A percentile compares a stretch with the other conserved stretches of the same genome.
Conservation (phyloP, 2,329 filamentous ascomycete species). For the Harringtonia lauricola region DNA sequence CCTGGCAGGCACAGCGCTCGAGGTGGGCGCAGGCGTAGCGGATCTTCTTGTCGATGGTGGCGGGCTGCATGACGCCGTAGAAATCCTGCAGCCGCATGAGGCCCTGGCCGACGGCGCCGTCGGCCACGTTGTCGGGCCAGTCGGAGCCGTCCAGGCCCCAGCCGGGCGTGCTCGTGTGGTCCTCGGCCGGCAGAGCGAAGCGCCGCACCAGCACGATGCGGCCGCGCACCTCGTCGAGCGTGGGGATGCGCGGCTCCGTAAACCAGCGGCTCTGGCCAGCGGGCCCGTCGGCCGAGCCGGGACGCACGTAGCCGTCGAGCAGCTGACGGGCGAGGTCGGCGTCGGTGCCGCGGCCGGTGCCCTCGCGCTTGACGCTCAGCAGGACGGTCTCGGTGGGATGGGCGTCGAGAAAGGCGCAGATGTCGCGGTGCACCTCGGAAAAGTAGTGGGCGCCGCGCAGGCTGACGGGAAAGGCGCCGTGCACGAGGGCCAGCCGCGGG, state of each 20-base stretch:
- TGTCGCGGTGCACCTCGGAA: slow-evolving; percentile 55
- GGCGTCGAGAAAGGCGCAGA: slow-evolving; percentile 63
- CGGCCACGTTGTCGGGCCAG: slow-evolving; percentile 85
- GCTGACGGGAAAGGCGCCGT: slow-evolving; percentile 80
- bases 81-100: slow-evolving; percentile 85
- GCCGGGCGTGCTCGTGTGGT: slow-evolving; percentile 34
- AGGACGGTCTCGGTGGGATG: slow-evolving; percentile 77
- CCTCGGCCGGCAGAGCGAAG: slow-evolving; percentile 51
- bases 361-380: slow-evolving; percentile 85
- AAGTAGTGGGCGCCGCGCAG: slow-evolving; percentile 77
- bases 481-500: slow-evolving; percentile 64
- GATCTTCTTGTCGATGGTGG: slow-evolving; percentile 74
- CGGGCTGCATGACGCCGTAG: slow-evolving; percentile 70
- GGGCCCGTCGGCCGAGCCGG: slow-evolving; percentile 24
- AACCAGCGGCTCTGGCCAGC: slow-evolving; percentile 50
- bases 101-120: slow-evolving; percentile 59
- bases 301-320: slow-evolving; percentile 59
- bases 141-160: slow-evolving; percentile 49
- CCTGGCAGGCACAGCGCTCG: slow-evolving; percentile 51
- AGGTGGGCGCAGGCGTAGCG: slow-evolving; percentile 63
- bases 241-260: slow-evolving; percentile 65
- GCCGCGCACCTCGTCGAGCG: slow-evolving; percentile 66
- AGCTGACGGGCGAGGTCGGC: slow-evolving; percentile 67
- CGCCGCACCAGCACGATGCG: slow-evolving; percentile 78
- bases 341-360: slow-evolving; percentile 69